phyloP scores from a whole-genome alignment of 2,329 filamentous ascomycete species.

The Verticillium nubilum region DNA sequence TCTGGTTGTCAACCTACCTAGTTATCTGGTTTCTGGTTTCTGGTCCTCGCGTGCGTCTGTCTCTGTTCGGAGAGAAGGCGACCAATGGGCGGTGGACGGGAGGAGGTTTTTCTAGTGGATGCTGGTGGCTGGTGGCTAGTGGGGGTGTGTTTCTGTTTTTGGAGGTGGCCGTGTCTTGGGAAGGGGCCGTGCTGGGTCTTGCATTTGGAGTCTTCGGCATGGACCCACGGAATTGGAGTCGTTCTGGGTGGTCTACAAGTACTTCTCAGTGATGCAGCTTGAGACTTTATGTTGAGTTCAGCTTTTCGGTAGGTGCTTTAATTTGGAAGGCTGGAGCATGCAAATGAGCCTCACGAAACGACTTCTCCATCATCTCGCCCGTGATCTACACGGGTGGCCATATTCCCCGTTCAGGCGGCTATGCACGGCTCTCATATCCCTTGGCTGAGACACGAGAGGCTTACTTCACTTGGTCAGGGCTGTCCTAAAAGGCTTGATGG shows the following conservation, averaged over 20 bases:
- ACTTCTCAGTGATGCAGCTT: too few relatives aligned
- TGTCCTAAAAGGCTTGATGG: not conserved
- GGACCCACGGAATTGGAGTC: too few relatives aligned
- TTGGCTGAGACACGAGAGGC: not conserved
- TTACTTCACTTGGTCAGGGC: not conserved
- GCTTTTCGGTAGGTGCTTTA: too few relatives aligned
- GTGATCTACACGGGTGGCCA: not conserved
- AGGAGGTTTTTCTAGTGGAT: not conserved
- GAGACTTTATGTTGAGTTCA: too few relatives aligned
- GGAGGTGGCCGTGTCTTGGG: not conserved
- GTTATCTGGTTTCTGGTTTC: too few relatives aligned
- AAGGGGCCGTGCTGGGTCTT: not conserved
- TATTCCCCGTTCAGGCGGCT: not conserved
- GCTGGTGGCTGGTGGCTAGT: too few relatives aligned
- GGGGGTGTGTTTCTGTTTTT: not conserved
- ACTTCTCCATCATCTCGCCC: not conserved
- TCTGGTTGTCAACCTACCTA: too few relatives aligned
- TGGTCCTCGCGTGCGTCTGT: not conserved
- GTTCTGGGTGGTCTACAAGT: too few relatives aligned
- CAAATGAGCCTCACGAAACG: not conserved
- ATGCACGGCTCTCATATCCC: not conserved
- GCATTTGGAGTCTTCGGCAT: not conserved
- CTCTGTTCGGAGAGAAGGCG: not conserved
- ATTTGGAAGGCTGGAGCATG: too few relatives aligned
- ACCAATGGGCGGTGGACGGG: not conserved